Conservation (phyloP, 2,329 filamentous ascomycete genomes). For the Sarocladiaceae sp. region DNA sequence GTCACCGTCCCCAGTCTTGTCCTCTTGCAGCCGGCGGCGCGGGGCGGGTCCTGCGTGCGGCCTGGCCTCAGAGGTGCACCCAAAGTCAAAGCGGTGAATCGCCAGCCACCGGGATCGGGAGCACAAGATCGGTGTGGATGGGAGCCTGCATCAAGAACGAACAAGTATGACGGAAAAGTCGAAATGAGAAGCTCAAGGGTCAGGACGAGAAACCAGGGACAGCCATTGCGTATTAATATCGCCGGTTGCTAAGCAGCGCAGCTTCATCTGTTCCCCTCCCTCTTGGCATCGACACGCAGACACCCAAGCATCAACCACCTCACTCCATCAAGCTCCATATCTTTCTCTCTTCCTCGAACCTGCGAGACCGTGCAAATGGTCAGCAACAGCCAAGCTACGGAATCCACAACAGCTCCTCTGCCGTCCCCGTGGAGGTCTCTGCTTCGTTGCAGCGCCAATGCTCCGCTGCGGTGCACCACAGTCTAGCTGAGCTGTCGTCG, state of each 20-base stretch:
- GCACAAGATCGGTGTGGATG: not conserved
- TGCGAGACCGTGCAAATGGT: not conserved
- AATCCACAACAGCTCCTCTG: too few relatives aligned
- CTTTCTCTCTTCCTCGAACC: not conserved
- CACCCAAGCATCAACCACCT: constrained; percentile 1
- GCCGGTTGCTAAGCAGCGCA: not conserved
- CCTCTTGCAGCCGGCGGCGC: not conserved
- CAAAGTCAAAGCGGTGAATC: constrained; percentile 6
- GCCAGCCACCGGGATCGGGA: constrained; percentile 6
- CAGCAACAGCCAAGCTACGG: not conserved
- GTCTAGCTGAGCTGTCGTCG: not conserved
- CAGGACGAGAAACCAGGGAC: too few relatives aligned
- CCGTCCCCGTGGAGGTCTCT: too few relatives aligned
- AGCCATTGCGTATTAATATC: too few relatives aligned
- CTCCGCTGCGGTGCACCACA: constrained; percentile 1
- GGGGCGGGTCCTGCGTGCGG: constrained; percentile 5
- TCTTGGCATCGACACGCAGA: not conserved
- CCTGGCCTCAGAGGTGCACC: not conserved
- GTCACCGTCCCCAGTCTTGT: not conserved
- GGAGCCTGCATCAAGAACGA: not conserved
- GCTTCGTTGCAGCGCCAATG: too few relatives aligned
- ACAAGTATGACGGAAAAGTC: not conserved
- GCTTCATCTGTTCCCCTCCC: not conserved
- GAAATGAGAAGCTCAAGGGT: not conserved
- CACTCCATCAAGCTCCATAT: not conserved